phyloP scores from a whole-genome alignment of 306 rosid genomes.

The Trifolium fragiferum region DNA sequence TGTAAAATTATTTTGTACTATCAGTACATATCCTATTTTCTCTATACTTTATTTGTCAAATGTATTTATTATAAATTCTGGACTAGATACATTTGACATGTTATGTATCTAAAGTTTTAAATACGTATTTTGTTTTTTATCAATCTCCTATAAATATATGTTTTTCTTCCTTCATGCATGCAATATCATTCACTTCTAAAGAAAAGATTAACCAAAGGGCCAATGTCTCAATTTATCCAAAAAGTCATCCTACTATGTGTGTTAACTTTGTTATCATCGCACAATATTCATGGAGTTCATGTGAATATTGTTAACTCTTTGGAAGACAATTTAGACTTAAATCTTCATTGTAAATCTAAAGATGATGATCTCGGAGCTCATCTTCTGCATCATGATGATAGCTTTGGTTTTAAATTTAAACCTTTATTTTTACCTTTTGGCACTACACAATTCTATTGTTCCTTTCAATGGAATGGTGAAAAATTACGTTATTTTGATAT shows the following conservation, averaged over 20 bases:
- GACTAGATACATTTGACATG: no score
- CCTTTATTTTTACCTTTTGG: not conserved
- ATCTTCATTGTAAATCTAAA: not conserved
- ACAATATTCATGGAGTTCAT: not conserved
- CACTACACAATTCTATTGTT: not conserved
- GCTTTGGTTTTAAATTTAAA: not conserved
- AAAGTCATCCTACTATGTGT: not conserved
- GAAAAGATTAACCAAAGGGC: not conserved
- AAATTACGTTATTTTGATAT: not conserved
- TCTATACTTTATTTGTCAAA: no score
- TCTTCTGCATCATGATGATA: not conserved
- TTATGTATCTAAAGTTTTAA: no score
- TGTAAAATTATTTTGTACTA: no score
- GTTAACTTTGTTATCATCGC: not conserved
- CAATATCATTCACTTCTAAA: not conserved
- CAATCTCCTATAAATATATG: not conserved
- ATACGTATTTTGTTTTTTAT: no score
- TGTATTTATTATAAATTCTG: no score
- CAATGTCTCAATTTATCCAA: not conserved
- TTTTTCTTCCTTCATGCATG: not conserved
- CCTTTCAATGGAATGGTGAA: not conserved
- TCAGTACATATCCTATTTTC: no score
- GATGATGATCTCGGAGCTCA: constrained; percentile 4
- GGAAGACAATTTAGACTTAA: not conserved
- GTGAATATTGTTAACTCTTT: not conserved